Evolutionary conservation across 768 basidiomycete genomes (phyloP).

Genomic region (Suillus fuscotomentosus): DNA sequence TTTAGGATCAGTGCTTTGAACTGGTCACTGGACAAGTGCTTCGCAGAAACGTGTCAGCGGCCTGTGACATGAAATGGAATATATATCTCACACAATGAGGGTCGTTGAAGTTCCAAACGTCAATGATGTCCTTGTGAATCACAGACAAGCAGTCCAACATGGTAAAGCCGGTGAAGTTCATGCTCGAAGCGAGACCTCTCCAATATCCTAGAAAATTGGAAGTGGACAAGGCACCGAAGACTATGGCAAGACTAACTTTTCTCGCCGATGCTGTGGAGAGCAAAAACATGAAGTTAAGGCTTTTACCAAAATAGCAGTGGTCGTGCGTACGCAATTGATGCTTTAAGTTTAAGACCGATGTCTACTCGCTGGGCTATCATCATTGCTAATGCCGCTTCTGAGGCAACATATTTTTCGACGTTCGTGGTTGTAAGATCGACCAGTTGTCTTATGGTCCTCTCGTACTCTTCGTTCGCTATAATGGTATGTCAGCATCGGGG

Average conservation of each 20-base stretch:
- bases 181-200: constrained; percentile 11
- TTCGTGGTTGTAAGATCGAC: constrained; percentile 8
- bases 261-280: constrained; percentile 6
- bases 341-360: not conserved
- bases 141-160: constrained; percentile 13
- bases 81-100: constrained; percentile 2
- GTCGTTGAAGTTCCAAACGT: constrained; percentile 19
- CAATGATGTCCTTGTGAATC: constrained; percentile 19
- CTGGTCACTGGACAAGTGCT: constrained; percentile 8
- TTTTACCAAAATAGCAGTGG: not conserved
- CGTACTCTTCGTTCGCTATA: constrained; percentile 4
- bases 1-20: constrained; percentile 6
- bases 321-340: constrained; percentile 5
- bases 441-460: constrained; percentile 1
- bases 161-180: constrained; percentile 8
- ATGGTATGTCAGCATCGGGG: not conserved
- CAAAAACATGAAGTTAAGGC: not conserved
- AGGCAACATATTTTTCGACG: constrained; percentile 7
- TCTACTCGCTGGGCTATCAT: constrained; percentile 9
- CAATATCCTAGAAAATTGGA: constrained; percentile 15
- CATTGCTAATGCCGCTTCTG: constrained; percentile 7
- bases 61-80: not conserved
- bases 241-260: constrained; percentile 5
- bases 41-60: not conserved
- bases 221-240: not conserved